Percentiles rank a stretch among this genome's conserved stretches.
Evolutionary conservation across 73 alveolate genomes (phyloP).

Genomic region (Tetrahymena borealis): DNA sequence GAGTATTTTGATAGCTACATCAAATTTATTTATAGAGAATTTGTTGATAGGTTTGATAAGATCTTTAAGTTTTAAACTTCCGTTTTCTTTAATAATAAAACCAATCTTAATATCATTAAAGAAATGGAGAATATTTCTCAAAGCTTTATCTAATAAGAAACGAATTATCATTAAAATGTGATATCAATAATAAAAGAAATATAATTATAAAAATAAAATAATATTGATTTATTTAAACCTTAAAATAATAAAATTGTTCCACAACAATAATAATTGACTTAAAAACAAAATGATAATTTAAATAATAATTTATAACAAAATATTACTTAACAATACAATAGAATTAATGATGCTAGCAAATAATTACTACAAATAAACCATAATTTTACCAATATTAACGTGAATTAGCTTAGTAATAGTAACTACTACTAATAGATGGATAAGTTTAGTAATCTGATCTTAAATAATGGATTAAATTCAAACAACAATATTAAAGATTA

Average conservation of each 20-base stretch:
- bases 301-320: no score
- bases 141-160: neutral
- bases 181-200: neutral
- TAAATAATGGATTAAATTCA: no score
- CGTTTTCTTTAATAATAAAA: neutral
- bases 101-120: neutral
- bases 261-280: no score
- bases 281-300: no score
- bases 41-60: neutral
- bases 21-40: neutral
- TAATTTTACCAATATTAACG: no score
- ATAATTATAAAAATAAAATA: neutral
- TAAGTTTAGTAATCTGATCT: no score
- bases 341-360: no score
- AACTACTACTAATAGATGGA: no score
- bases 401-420: no score
- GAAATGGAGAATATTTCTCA: neutral
- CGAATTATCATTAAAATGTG: neutral
- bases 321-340: no score
- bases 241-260: neutral
- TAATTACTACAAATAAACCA: no score
- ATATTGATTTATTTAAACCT: neutral
- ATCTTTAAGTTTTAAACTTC: neutral
- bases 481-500: no score
- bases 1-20: neutral